A percentile compares a stretch with the other conserved stretches of the same genome.
Evolutionary conservation across 345 rosid species (phyloP).

Genomic region (Cardamine chenopodiifolia): DNA sequence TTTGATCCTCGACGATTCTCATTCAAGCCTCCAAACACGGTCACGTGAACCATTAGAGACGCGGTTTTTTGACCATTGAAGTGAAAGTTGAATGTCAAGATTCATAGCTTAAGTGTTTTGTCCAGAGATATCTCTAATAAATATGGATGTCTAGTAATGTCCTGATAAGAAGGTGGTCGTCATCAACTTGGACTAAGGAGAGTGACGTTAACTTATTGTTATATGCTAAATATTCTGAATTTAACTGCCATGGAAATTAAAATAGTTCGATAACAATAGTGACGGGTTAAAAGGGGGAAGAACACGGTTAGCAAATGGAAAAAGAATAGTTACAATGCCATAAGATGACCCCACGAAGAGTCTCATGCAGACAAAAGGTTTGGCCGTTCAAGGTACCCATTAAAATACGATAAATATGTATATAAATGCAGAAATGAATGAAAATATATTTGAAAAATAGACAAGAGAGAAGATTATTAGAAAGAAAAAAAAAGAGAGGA

Average conservation of each 20-base stretch:
- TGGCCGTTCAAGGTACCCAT: slow-evolving; percentile 32
- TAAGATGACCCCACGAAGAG: slow-evolving; percentile 33
- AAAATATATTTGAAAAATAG: slow-evolving; percentile 30
- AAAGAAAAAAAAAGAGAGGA: slow-evolving; percentile 3
- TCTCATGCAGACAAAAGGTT: slow-evolving; percentile 37
- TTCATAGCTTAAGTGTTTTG: background rate
- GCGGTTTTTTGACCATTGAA: background rate
- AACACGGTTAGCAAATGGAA: background rate
- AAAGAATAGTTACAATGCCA: slow-evolving; percentile 15
- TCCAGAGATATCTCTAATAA: background rate
- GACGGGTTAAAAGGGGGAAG: background rate
- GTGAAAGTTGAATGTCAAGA: slow-evolving; percentile 1
- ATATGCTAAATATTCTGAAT: background rate
- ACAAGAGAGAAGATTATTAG: slow-evolving; percentile 19
- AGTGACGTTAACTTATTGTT: background rate
- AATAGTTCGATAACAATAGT: slow-evolving; percentile 21
- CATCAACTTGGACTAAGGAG: background rate
- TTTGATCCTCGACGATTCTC: slow-evolving; percentile 31
- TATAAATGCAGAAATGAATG: slow-evolving; percentile 32
- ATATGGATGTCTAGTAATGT: slow-evolving; percentile 8
- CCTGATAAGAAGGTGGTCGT: slow-evolving; percentile 1
- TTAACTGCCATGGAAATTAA: background rate
- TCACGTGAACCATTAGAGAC: slow-evolving; percentile 34
- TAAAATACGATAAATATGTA: slow-evolving; percentile 15
- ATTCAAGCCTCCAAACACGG: slow-evolving; percentile 16